Percentiles rank a stretch among this genome's conserved stretches.
Conservation (phyloP, 768 basidiomycete species). For the Suillus decipiens region DNA sequence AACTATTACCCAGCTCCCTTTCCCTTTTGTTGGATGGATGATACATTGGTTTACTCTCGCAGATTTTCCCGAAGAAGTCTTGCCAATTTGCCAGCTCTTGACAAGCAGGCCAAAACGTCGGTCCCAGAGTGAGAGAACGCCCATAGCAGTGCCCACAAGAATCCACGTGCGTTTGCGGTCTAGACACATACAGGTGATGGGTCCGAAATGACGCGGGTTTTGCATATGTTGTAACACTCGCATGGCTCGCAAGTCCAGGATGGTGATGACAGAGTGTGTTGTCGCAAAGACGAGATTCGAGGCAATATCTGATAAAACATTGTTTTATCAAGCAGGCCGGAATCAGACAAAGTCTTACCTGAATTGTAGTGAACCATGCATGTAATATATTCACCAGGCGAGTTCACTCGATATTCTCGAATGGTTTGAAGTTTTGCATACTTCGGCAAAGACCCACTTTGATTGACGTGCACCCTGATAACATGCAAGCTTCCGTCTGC, state of each 20-base stretch:
- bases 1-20: conserved; percentile 90
- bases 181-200: conserved; percentile 82
- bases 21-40: conserved; percentile 85
- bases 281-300: conserved; percentile 89
- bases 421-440: conserved; percentile 79
- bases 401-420: conserved; percentile 77
- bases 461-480: conserved; percentile 76
- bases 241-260: conserved; percentile 88
- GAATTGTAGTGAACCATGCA: conserved; percentile 81
- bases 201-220: conserved; percentile 84
- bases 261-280: conserved; percentile 70
- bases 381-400: conserved; percentile 77
- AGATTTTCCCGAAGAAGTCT: conserved; percentile 49
- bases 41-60: conserved; percentile 71
- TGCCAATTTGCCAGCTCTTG: conserved; percentile 82
- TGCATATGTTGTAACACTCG: conserved; percentile 72
- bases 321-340: background rate
- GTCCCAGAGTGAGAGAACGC: conserved; percentile 91
- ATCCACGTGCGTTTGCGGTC: conserved; percentile 89
- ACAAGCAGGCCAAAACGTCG: conserved; percentile 88
- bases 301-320: conserved; percentile 52
- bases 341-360: conserved; percentile 43
- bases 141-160: conserved; percentile 82
- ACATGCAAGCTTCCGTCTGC: conserved; percentile 85
- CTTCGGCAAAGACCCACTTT: conserved; percentile 72